Base-by-base conservation (phyloP, 768 basidiomycete genomes). In the Termitomyces heimii region DNA sequence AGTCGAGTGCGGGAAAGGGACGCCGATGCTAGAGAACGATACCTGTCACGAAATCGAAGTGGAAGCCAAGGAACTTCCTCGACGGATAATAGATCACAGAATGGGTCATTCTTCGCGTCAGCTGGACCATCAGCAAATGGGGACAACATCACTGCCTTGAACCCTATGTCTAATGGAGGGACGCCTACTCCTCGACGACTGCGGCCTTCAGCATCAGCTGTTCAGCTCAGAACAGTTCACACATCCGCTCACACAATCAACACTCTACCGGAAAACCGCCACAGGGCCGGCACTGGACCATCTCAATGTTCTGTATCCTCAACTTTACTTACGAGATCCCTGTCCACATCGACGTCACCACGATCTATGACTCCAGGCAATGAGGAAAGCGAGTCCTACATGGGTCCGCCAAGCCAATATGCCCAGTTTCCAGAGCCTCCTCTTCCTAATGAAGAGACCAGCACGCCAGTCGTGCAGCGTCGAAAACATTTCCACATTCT, bases 11-110 rank as follows among this genome's bases (percentile, higher is more conserved):
- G 85, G 62, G 88, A 92, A 71, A 80, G 84, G 56, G 92, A 94
- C 67, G 91, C 91, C 20, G 88, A 88, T 67, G 92, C 92, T 37
- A 90, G 89, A 78, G 90, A 92, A 68, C 89, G 92, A 65, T 94
- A 92, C 67, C 77, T 91, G 68, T 77, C 82, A 59, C 82, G 92
- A 56, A 89, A 89, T 74, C 82, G 92, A 56, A 93, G 90, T 66
- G 91, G 88, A 50, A 91, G 89, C 64, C 84, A 79, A 55, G 84
- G 82, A 44, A 86, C 85, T 26, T 78, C 86, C 20, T 89, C 88
- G 1, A 87, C 87, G 14, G 88, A 90, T 63, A 83, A 78, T 61
- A 82, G 75, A 67, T 88, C 86, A 7, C 82, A 83, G 65, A 82
- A 81, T 66, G 82, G 81, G 24, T 76, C 75, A 47, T 63, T 68